Evolutionary conservation across 768 basidiomycete species (phyloP).

Genomic region (Amyloporia xantha): DNA sequence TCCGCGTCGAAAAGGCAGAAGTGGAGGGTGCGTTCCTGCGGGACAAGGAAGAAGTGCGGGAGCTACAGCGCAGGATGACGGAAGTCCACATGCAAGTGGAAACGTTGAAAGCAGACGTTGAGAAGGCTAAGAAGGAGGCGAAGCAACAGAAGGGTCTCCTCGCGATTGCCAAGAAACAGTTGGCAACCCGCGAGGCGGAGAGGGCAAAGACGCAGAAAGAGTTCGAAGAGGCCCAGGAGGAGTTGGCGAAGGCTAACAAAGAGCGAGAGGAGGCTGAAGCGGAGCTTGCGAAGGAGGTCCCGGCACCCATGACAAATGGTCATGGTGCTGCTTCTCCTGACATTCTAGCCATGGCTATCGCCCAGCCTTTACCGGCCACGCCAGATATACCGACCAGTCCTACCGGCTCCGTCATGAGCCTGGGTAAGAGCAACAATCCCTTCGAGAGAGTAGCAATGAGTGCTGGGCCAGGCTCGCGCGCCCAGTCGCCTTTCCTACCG

Average conservation of each 20-base stretch:
- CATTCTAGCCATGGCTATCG: slow-evolving; percentile 43
- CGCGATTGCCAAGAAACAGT: slow-evolving; percentile 92
- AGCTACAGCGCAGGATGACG: slow-evolving; percentile 76
- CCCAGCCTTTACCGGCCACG: slow-evolving; percentile 66
- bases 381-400: slow-evolving; percentile 50
- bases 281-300: slow-evolving; percentile 33
- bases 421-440: slow-evolving; percentile 81
- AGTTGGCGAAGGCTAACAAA: slow-evolving; percentile 41
- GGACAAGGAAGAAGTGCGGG: slow-evolving; percentile 92
- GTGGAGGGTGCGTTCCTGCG: slow-evolving; percentile 79
- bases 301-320: slow-evolving; percentile 19
- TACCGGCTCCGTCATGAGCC: slow-evolving; percentile 32
- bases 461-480: slow-evolving; percentile 34
- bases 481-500: slow-evolving; percentile 57
- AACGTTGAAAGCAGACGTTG: slow-evolving; percentile 62
- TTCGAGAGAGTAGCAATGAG: slow-evolving; percentile 68
- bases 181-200: slow-evolving; percentile 76
- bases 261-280: slow-evolving; percentile 54
- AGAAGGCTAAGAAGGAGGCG: slow-evolving; percentile 88
- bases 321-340: slow-evolving; percentile 14
- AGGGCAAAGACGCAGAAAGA: slow-evolving; percentile 66
- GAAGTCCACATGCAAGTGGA: slow-evolving; percentile 73
- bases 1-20: slow-evolving; percentile 87
- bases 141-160: slow-evolving; percentile 94
- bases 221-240: slow-evolving; percentile 55